Conservation (phyloP, 2,329 filamentous ascomycete genomes). For the Pseudocercospora crystallina region DNA sequence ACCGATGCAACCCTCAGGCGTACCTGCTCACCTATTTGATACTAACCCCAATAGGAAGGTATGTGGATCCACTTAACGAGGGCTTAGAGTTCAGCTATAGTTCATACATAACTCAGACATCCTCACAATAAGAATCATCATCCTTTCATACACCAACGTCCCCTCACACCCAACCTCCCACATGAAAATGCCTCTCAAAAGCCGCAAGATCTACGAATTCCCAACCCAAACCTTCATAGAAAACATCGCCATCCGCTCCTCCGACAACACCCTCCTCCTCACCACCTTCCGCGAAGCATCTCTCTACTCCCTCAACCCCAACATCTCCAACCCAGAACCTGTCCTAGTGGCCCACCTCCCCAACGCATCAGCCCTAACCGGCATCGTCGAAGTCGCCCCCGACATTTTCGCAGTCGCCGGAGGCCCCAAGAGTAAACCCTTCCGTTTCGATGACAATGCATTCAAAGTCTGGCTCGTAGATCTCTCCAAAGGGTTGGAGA, state of each 20-base stretch:
- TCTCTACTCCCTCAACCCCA: slow-evolving; percentile 5
- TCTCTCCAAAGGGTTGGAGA: neutral
- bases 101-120: no score
- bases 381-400: slow-evolving; percentile 6
- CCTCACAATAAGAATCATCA: no score
- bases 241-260: slow-evolving; percentile 37
- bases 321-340: neutral
- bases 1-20: no score
- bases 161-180: no score
- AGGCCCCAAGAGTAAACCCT: neutral
- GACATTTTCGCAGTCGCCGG: slow-evolving; percentile 6
- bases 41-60: no score
- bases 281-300: slow-evolving; percentile 9
- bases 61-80: no score
- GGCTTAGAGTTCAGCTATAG: no score
- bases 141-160: no score
- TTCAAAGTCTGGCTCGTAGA: slow-evolving; percentile 3
- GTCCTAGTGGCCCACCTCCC: slow-evolving; percentile 3
- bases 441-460: neutral
- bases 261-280: slow-evolving; percentile 6
- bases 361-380: neutral
- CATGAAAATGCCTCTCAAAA: neutral
- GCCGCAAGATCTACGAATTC: slow-evolving; percentile 2
- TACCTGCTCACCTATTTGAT: no score
- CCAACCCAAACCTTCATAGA: slow-evolving; percentile 1